A percentile compares a stretch with the other conserved stretches of the same genome.
Evolutionary conservation across 2,329 filamentous ascomycete species (phyloP).

Genomic region (Elsinoe necatrix): DNA sequence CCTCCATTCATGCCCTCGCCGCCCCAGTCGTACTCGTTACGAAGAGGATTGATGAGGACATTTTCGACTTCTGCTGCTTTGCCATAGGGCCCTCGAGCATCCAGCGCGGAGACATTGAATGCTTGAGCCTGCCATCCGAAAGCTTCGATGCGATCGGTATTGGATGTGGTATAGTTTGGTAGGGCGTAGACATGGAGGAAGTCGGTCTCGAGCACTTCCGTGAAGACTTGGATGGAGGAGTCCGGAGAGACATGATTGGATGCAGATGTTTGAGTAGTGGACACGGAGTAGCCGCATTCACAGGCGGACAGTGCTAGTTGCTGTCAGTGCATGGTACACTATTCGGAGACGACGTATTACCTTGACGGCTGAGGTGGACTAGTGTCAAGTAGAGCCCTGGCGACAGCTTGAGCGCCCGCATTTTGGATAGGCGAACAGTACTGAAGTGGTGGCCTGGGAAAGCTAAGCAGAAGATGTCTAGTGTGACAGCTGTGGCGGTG

Average conservation of each 20-base stretch:
- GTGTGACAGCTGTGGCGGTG: not conserved
- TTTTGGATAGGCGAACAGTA: not conserved
- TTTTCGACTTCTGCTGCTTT: constrained; percentile 54
- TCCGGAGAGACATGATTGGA: constrained; percentile 20
- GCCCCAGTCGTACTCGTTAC: constrained; percentile 35
- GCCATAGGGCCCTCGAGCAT: constrained; percentile 55
- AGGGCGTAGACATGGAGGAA: constrained; percentile 51
- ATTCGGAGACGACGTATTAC: not conserved
- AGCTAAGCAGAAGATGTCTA: not conserved
- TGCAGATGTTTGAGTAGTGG: constrained; percentile 32
- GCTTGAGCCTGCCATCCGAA: constrained; percentile 58
- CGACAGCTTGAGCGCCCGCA: not conserved
- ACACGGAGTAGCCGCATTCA: constrained; percentile 62
- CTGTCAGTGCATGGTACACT: not conserved
- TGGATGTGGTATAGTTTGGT: constrained; percentile 23
- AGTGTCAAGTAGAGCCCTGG: not conserved
- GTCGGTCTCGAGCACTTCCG: constrained; percentile 62
- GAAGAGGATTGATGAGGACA: constrained; percentile 46
- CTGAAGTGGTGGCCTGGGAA: not conserved
- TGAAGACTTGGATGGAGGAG: constrained; percentile 46
- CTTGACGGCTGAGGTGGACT: not conserved
- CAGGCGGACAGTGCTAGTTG: constrained; percentile 44
- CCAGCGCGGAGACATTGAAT: constrained; percentile 55
- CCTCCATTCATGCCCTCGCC: constrained; percentile 39
- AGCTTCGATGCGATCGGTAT: constrained; percentile 27